Base-by-base conservation (phyloP, 805 yeast genomes). In the Brettanomyces nanus region DNA sequence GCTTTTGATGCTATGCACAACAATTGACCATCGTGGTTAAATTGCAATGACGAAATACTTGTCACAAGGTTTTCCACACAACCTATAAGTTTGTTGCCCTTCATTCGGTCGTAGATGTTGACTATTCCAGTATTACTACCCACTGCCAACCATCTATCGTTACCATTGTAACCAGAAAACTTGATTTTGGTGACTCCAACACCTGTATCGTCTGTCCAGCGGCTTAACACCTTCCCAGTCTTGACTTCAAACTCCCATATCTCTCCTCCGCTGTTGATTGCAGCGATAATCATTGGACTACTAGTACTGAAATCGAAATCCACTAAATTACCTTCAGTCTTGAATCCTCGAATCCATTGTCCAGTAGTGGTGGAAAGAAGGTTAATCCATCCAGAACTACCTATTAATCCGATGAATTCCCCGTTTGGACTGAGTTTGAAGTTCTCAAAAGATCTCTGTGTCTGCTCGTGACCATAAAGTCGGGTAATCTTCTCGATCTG, bases 111-210 rank as follows among this genome's bases (percentile, higher is more conserved):
- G 54, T 90, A 92, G 14, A 92, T 65, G 48, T 80, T 85, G 13
- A 92, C 98, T 44, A 86, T 75, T 46, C 99, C 99, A 51, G 83
- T 80, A 46, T 77, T 77, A 52, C 82, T 75, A 27, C 98, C 99
- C 40, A 92, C 66, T 0, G 98, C 98, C 40, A 85, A 61, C 85
- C 85, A 90, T 46, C 85, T 73, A 54, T 80, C 78, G 32, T 68
- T 66, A 31, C 64, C 42, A 2, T 49, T 45, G 20, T 35, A 59
- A 3, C 87, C 87, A 11, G 94, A 94, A 18, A 85, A 61, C 37
- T 76, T 78, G 19, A 92, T 62, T 42, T 70, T 73, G 1, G 97
- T 87, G 37, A 86, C 75, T 18, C 95, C 95, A 23, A 84, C 69
- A 21, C 95, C 95, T 15, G 89, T 79, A 33, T 77, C 81, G 56